These are phyloP conservation scores for Pelargonium fulgidum DNA, from an alignment of 441 rosid species.

Conservation along the genomic window DNA sequence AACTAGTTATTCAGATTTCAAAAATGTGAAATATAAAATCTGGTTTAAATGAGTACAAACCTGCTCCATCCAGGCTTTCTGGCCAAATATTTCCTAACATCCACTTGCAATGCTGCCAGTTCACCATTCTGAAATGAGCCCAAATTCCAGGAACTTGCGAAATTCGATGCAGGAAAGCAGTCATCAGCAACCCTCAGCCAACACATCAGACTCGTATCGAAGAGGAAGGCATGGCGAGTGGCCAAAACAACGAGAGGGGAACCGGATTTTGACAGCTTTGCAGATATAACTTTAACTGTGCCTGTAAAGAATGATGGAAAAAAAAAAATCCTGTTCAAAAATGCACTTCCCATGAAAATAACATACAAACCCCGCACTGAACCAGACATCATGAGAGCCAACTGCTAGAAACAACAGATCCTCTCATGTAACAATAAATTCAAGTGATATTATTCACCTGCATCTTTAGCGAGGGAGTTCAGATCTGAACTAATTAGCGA, in stretches of 20 bases:
- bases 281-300: constrained; percentile 78
- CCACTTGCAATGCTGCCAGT: constrained; percentile 88
- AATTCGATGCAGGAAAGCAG: constrained; percentile 96
- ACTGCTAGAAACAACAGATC: background rate
- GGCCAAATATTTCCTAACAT: constrained; percentile 85
- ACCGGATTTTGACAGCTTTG: constrained; percentile 82
- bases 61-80: constrained; percentile 99
- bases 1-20: background rate
- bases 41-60: constrained; percentile 33
- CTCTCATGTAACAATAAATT: constrained; percentile 5
- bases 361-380: background rate
- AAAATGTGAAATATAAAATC: constrained; percentile 5
- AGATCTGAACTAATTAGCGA: constrained; percentile 53
- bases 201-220: constrained; percentile 78
- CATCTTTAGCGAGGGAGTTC: constrained; percentile 50
- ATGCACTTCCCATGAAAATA: background rate
- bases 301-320: constrained; percentile 39
- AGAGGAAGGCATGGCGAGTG: constrained; percentile 88
- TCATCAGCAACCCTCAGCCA: constrained; percentile 98
- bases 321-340: constrained; percentile 2
- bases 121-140: constrained; percentile 79
- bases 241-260: constrained; percentile 92
- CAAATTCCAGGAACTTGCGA: constrained; percentile 83
- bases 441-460: constrained; percentile 17
- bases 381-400: background rate